Evolutionary conservation across 129 eudicot genomes (phyloP), one percentile per base, ranked within the genome.

Genomic region (Smallanthus sonchifolius): DNA sequence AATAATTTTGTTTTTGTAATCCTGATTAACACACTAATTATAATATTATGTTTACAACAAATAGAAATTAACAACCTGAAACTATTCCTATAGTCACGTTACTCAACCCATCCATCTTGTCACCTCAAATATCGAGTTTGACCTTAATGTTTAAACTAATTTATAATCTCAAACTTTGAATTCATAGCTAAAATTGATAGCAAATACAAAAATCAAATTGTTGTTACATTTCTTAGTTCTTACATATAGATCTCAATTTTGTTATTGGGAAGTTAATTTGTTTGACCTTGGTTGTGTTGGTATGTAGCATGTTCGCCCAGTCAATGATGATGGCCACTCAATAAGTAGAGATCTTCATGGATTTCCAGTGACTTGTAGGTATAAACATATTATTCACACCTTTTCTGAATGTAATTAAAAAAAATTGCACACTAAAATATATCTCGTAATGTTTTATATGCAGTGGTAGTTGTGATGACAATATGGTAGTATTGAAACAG

Each of bases 351-450:
- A 94, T 77, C 82, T 78, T 74, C 97, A 94, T 79, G 99, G 99
- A 20, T 91, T 91, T 67, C 86, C 97, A 15, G 89, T 94, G 67
- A 94, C 99, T 49, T 91, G 88, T 88, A 91, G 99, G 99, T 88
- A 32, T 4, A 0, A 34, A 34, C 30, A 10, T 42, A 42, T 32
- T 24, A 79, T 32, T 35, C 69, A 15, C 42, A 57, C 71, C 76
- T 79, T 73, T 71, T 75, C 36, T 28, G 35, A 30, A 67, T 55
- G 57, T 45, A 49, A 11, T 4, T 74, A 66, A 11, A 6, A 37
- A 17, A 24, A 24, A 17, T 66, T 68, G 69, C 60, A 24, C 73
- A 35, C 72, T 9, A 34, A 38, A 35, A 37, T 17, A 47, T 24
- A n/a, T 44, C 69, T 48, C 30, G 32, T 48, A 45, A 15, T 57